A percentile compares a stretch with the other conserved stretches of the same genome.
Evolutionary conservation across 163 green algal species (phyloP).

Genomic region (Scenedesmus sp.): DNA sequence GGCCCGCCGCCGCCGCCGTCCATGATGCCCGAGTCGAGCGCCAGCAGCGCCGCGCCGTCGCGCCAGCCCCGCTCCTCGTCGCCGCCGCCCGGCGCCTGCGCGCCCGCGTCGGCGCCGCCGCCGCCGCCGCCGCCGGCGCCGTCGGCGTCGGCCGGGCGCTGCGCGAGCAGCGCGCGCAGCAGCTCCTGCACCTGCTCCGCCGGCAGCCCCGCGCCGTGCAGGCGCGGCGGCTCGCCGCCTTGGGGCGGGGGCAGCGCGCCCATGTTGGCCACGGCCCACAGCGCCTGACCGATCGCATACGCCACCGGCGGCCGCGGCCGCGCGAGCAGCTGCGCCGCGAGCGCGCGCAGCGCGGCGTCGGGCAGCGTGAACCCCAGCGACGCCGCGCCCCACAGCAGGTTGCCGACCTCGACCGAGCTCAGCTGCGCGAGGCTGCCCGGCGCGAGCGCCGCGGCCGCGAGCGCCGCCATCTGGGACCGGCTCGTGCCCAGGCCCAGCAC

Average conservation of each 20-base stretch:
- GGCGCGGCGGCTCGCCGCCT: too few relatives aligned
- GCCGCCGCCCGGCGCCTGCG: neutral
- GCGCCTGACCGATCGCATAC: neutral
- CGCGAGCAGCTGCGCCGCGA: neutral
- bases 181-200: neutral
- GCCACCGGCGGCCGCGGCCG: neutral
- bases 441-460: too few relatives aligned
- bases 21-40: too few relatives aligned
- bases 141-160: neutral
- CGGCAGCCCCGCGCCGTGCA: neutral
- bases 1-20: too few relatives aligned
- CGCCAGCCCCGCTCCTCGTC: neutral
- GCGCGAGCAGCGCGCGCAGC: neutral
- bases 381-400: neutral
- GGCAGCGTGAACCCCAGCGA: neutral
- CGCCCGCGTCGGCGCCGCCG: neutral
- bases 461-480: too few relatives aligned
- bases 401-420: too few relatives aligned
- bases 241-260: neutral
- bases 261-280: neutral
- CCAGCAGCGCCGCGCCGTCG: too few relatives aligned
- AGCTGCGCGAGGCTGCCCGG: too few relatives aligned
- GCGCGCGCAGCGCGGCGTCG: neutral
- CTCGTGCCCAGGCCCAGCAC: too few relatives aligned
- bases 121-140: neutral